These are phyloP conservation scores for Arthroderma uncinatum DNA, from an alignment of 2,329 filamentous ascomycete genomes.

Conservation along the genomic window DNA sequence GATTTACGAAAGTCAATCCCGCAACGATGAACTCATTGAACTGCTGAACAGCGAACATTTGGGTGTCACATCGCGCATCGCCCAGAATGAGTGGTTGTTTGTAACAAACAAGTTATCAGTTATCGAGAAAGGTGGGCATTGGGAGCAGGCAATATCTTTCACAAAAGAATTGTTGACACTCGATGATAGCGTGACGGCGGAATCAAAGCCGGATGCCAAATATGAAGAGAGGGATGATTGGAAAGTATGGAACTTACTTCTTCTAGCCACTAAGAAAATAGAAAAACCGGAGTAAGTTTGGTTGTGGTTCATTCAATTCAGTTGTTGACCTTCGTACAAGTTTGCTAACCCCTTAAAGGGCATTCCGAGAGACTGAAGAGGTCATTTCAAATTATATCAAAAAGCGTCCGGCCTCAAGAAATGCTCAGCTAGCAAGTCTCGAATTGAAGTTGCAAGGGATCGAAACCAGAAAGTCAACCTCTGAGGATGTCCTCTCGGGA, in stretches of 20 bases:
- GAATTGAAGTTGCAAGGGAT: constrained; percentile 18
- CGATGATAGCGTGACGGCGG: constrained; percentile 22
- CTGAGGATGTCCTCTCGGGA: constrained; percentile 26
- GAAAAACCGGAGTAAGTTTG: constrained; percentile 26
- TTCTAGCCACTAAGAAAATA: constrained; percentile 25
- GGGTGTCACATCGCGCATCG: constrained; percentile 33
- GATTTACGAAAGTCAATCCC: constrained; percentile 34
- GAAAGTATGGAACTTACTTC: constrained; percentile 36
- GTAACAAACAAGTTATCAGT: constrained; percentile 29
- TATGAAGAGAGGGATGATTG: constrained; percentile 35
- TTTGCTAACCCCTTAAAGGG: constrained; percentile 20
- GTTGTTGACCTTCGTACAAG: background rate
- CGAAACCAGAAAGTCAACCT: background rate
- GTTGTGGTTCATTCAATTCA: constrained; percentile 5
- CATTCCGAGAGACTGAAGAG: constrained; percentile 21
- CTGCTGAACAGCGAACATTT: constrained; percentile 34
- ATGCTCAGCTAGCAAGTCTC: constrained; percentile 31
- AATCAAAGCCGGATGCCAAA: constrained; percentile 16
- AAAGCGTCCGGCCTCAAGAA: constrained; percentile 31
- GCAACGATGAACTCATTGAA: constrained; percentile 30
- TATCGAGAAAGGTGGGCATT: constrained; percentile 29
- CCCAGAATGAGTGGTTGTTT: constrained; percentile 36
- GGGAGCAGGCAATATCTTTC: constrained; percentile 30
- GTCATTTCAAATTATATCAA: constrained; percentile 28
- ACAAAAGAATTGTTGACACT: constrained; percentile 28